Evolutionary conservation across 2,329 filamentous ascomycete genomes (phyloP), one percentile per base, ranked within the genome.

Genomic region (Fusarium mexicanum): DNA sequence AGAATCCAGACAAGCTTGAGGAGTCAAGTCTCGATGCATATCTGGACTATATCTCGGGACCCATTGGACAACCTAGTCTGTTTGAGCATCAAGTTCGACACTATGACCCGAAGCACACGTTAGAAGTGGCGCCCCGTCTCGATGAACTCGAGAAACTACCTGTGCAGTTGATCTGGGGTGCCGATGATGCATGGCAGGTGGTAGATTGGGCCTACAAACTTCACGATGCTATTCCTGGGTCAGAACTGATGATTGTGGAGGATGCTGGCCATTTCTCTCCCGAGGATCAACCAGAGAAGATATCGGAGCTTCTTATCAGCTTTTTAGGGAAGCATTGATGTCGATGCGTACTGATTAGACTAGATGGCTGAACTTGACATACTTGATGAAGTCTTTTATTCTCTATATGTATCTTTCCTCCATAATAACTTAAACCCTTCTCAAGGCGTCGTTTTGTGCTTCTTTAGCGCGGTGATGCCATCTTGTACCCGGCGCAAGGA

Each of bases 1-100:
- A 75, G 8, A 57, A 76, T 24, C 55, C 67, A 17, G 47, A 55
- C 9, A 62, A 69, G 13, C 64, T 81, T 17, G 40, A 69, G 35
- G 44, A 64, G 6, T 69, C 76, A 14, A 78, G 67, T 57, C 75
- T 82, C 3, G 51, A 77, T 18, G 71, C 73, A 0, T 81, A 79
- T 48, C 33, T 82, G 5, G 66, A 65, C 35, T 82, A 82, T 37
- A 82, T 82, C 29, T 82, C 78, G 12, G 80, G 78, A 0, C 76
- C 80, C 2, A 69, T 82, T 3, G 80, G 80, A 3, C 81, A 82
- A 35, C 64, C 73, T 0, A 82, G 81, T 58, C 54, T 82, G 14
- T 81, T 82, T 62, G 74, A 81, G 64, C 80, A 82, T 46, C 81
- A 82, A 40, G 65, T 82, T 31, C 77, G 76, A 4, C 79, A 81